Percentiles rank a stretch among this genome's conserved stretches.
Evolutionary conservation across 495 filamentous ascomycete genomes (phyloP).

Genomic region (Aeminium ludgeri): DNA sequence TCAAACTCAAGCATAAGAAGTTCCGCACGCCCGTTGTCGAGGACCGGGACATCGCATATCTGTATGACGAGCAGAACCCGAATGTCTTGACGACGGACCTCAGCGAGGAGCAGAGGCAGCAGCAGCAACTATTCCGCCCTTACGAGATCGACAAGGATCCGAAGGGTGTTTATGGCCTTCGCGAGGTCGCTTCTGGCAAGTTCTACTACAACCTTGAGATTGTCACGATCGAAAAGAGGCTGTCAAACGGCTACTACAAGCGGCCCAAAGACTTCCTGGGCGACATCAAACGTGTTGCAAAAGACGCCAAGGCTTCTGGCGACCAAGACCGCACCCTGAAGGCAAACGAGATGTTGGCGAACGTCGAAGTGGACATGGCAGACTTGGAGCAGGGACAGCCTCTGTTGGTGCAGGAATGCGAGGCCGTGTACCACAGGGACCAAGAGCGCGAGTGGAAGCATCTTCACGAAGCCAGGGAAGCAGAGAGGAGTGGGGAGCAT

Average conservation of each 20-base stretch:
- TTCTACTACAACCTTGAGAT: slow-evolving; percentile 90
- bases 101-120: slow-evolving; percentile 36
- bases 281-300: slow-evolving; percentile 66
- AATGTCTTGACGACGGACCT: slow-evolving; percentile 63
- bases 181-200: slow-evolving; percentile 52
- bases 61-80: slow-evolving; percentile 72
- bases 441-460: slow-evolving; percentile 34
- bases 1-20: slow-evolving; percentile 65
- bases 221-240: slow-evolving; percentile 80
- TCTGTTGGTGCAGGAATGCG: slow-evolving; percentile 47
- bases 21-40: slow-evolving; percentile 70
- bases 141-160: slow-evolving; percentile 60
- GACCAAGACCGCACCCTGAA: slow-evolving; percentile 66
- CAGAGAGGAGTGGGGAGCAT: slow-evolving; percentile 30
- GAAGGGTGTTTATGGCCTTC: slow-evolving; percentile 53
- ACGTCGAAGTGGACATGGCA: slow-evolving; percentile 79
- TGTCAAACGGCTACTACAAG: slow-evolving; percentile 91
- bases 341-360: slow-evolving; percentile 75
- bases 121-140: slow-evolving; percentile 40
- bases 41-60: slow-evolving; percentile 51
- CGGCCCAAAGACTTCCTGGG: slow-evolving; percentile 69
- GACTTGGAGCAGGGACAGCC: slow-evolving; percentile 49
- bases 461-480: slow-evolving; percentile 33
- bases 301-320: slow-evolving; percentile 55
- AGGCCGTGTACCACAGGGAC: slow-evolving; percentile 60